Base-by-base conservation (phyloP, 257 asterid species). In the Solanum tacnaense region DNA sequence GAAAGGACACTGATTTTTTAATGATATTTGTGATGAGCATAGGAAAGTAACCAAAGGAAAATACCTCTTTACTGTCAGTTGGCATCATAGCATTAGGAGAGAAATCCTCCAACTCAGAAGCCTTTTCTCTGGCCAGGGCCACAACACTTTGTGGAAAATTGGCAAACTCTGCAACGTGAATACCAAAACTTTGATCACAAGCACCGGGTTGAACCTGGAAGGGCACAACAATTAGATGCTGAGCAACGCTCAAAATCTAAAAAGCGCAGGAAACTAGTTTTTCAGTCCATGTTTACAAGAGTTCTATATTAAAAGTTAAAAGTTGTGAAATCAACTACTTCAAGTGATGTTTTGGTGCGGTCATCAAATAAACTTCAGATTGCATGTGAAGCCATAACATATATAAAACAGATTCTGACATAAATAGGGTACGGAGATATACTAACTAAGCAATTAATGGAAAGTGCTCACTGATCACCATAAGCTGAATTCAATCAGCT, bases 121-220 rank as follows among this genome's bases (percentile, higher is more conserved):
- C 99, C 94, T 97, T 97, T 84, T 93, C 96, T 84, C 98, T 93
- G 90, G 99, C 98, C 90, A 97, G 98, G 84, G 94, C 92, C 85
- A 97, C 94, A 36, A 97, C 99, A 87, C 95, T 93, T 90, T 91
- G 98, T 58, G 99, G 99, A 88, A 97, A 97, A 88, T 97, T 96
- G 25, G 99, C 99, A 90, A 97, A 96, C 90, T 97, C 99, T 60
- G 99, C 99, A 70, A 97, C 99, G 89, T 96, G 99, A 87, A 97
- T 96, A 60, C 99, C 99, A 85, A 97, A 97, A 93, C 99, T 97
- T 90, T 97, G 99, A 93, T 97, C 99, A 87, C 99, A 97, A 67
- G 99, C 96, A 41, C 99, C 98, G 35, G 96, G 95, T 87, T 96
- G 96, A 88, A 97, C 98, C 99, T 97, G 92, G 85, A 92, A 88